Conservation (phyloP, 768 basidiomycete genomes). For the Pulveroboletus sp. region DNA sequence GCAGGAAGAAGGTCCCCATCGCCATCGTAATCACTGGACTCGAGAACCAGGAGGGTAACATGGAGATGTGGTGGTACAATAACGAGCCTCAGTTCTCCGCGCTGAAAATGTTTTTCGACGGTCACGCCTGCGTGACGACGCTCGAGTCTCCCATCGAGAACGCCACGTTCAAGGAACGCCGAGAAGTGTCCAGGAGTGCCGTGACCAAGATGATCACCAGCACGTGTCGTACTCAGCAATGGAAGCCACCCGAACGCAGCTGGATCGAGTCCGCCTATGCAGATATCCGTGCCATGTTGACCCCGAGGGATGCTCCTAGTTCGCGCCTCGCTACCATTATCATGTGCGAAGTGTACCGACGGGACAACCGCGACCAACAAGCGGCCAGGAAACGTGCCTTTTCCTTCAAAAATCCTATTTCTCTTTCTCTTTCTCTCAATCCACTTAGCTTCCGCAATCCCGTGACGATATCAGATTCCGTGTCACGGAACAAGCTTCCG, state of each 20-base stretch:
- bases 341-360: constrained; percentile 22
- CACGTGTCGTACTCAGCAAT: constrained; percentile 21
- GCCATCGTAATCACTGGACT: constrained; percentile 41
- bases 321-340: constrained; percentile 19
- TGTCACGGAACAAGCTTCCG: constrained; percentile 15
- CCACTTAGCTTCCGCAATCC: constrained; percentile 23
- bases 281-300: constrained; percentile 25
- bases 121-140: constrained; percentile 35
- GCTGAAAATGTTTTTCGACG: constrained; percentile 26
- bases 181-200: constrained; percentile 20
- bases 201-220: constrained; percentile 21
- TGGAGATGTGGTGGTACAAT: constrained; percentile 33
- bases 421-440: constrained; percentile 9
- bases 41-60: constrained; percentile 33
- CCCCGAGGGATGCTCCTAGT: constrained; percentile 4
- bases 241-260: constrained; percentile 27
- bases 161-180: constrained; percentile 14
- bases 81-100: constrained; percentile 24
- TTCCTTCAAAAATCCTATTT: constrained; percentile 24
- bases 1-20: constrained; percentile 38
- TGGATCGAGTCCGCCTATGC: constrained; percentile 26
- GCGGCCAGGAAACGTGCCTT: constrained; percentile 16
- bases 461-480: constrained; percentile 16
- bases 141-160: constrained; percentile 15
- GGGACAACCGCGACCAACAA: not conserved